These are phyloP conservation scores for Rutstroemia sp. DNA, from an alignment of 2,329 filamentous ascomycete species.

Conservation along the genomic window DNA sequence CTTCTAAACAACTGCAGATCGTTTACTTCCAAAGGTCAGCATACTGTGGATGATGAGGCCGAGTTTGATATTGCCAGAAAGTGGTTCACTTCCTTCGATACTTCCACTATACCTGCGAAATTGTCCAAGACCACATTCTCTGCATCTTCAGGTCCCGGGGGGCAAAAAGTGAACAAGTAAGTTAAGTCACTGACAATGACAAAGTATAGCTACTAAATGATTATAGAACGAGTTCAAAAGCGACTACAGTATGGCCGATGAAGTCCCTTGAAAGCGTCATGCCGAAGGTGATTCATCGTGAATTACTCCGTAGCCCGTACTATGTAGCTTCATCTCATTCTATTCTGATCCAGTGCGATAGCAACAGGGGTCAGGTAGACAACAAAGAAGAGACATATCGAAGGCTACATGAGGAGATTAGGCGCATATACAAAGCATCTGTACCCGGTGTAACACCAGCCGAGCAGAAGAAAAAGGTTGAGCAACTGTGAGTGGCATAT, in stretches of 20 bases:
- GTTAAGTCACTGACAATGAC: background rate
- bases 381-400: slow-evolving; percentile 25
- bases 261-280: slow-evolving; percentile 18
- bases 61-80: slow-evolving; percentile 24
- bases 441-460: slow-evolving; percentile 33
- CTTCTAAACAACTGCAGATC: slow-evolving; percentile 11
- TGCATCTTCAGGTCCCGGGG: slow-evolving; percentile 26
- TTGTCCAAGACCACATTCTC: slow-evolving; percentile 23
- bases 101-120: slow-evolving; percentile 20
- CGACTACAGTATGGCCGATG: slow-evolving; percentile 26
- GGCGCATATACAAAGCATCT: slow-evolving; percentile 19
- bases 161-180: slow-evolving; percentile 32
- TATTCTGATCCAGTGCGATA: slow-evolving; percentile 27
- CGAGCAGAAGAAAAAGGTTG: slow-evolving; percentile 46
- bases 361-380: slow-evolving; percentile 19
- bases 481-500: slow-evolving; percentile 29
- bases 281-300: slow-evolving; percentile 23
- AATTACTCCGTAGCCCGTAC: slow-evolving; percentile 22
- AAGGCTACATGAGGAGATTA: slow-evolving; percentile 25
- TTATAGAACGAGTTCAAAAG: slow-evolving; percentile 28
- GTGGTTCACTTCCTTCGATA: slow-evolving; percentile 24
- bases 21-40: slow-evolving; percentile 16
- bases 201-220: slow-evolving; percentile 3
- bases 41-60: slow-evolving; percentile 12
- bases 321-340: slow-evolving; percentile 24